Evolutionary conservation across 192 early-diverging fungal genomes (phyloP).

Genomic region (Ramicandelaber brevisporus): DNA sequence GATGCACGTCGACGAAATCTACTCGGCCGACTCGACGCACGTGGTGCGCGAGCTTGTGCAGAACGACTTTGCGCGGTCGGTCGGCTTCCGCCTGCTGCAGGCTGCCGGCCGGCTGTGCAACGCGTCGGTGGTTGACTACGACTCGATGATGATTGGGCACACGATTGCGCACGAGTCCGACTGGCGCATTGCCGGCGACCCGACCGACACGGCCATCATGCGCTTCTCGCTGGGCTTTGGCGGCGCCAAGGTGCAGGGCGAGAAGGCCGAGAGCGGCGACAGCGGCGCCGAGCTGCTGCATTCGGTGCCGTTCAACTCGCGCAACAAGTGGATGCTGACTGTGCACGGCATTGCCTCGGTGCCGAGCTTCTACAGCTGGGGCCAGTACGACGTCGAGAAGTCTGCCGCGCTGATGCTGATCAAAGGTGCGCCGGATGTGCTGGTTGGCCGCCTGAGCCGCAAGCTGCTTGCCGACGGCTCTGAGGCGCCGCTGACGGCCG

Average conservation of each 20-base stretch:
- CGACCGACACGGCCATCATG: conserved; percentile 64
- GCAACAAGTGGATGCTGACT: conserved; percentile 42
- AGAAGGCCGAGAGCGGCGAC: conserved; percentile 1
- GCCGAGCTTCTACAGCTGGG: no score
- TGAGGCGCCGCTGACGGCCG: conserved; percentile 11
- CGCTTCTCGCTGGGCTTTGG: conserved; percentile 17
- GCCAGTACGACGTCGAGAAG: no score
- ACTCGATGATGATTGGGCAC: no score
- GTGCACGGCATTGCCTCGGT: conserved; percentile 6
- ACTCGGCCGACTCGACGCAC: conserved; percentile 7
- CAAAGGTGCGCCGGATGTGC: conserved; percentile 61
- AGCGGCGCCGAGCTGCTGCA: conserved; percentile 9
- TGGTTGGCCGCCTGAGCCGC: conserved; percentile 23
- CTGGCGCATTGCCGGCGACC: conserved; percentile 45
- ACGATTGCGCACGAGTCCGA: conserved; percentile 24
- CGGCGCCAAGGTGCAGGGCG: conserved; percentile 10
- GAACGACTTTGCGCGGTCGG: conserved; percentile 3
- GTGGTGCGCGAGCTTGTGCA: conserved; percentile 4
- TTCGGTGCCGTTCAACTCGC: conserved; percentile 45
- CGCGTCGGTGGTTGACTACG: conserved; percentile 29
- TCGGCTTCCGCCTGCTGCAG: conserved; percentile 10
- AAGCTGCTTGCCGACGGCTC: conserved; percentile 13
- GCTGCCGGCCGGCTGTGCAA: conserved; percentile 32
- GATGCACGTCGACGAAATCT: conserved; percentile 25
- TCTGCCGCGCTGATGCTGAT: conserved; percentile 22